Percentiles rank a stretch among this genome's conserved stretches.
phyloP scores from a whole-genome alignment of 2,329 filamentous ascomycete species.

The Alternaria sp. region DNA sequence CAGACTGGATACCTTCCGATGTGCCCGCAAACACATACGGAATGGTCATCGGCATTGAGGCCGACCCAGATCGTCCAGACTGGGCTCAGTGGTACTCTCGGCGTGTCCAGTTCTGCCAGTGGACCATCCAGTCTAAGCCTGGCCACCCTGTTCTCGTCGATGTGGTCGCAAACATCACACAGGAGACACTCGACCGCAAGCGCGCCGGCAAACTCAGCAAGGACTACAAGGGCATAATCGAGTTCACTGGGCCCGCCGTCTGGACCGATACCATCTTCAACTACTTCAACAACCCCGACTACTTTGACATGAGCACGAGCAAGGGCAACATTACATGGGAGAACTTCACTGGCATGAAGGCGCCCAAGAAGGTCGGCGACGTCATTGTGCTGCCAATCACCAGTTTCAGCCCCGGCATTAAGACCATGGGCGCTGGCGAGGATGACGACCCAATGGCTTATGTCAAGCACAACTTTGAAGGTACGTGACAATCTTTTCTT shows the following conservation, averaged over 20 bases:
- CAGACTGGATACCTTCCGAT: slow-evolving; percentile 83
- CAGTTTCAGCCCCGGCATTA: slow-evolving; percentile 92
- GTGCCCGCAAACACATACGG: slow-evolving; percentile 81
- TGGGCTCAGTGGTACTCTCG: slow-evolving; percentile 97
- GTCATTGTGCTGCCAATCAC: slow-evolving; percentile 94
- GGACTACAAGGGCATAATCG: slow-evolving; percentile 79
- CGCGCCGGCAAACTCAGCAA: slow-evolving; percentile 67
- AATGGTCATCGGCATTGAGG: slow-evolving; percentile 92
- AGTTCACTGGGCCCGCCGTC: slow-evolving; percentile 90
- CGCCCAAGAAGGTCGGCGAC: slow-evolving; percentile 86
- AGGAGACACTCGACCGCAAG: slow-evolving; percentile 79
- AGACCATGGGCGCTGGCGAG: slow-evolving; percentile 89
- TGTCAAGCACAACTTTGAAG: slow-evolving; percentile 96
- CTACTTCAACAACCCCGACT: slow-evolving; percentile 90
- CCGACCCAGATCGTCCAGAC: slow-evolving; percentile 89
- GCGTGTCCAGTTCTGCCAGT: slow-evolving; percentile 97
- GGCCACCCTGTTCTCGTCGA: slow-evolving; percentile 92
- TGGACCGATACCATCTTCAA: slow-evolving; percentile 94
- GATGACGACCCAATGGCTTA: slow-evolving; percentile 94
- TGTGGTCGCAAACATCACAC: slow-evolving; percentile 83
- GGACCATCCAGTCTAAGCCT: slow-evolving; percentile 96
- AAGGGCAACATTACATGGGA: slow-evolving; percentile 79
- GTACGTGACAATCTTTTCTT: slow-evolving; percentile 59
- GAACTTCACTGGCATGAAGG: slow-evolving; percentile 88
- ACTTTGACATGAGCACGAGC: slow-evolving; percentile 79